A percentile compares a stretch with the other conserved stretches of the same genome.
These are phyloP conservation scores for Inonotus obliquus DNA, from an alignment of 1,284 basidiomycete species.

Conservation along the genomic window DNA sequence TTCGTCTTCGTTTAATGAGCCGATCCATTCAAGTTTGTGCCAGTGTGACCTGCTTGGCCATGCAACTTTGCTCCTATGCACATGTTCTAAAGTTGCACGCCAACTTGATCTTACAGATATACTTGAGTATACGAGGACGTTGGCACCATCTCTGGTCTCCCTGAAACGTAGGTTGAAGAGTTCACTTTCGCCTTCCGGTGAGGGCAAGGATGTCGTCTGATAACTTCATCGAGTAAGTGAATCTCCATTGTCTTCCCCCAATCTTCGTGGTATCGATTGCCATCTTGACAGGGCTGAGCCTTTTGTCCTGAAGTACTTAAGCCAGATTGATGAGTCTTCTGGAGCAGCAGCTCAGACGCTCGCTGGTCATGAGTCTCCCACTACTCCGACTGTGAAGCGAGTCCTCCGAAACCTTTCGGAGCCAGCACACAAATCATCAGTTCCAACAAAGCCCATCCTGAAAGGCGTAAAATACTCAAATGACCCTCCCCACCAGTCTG, in stretches of 20 bases:
- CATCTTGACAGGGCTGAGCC: neutral
- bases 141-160: neutral
- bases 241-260: neutral
- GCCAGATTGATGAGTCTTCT: neutral
- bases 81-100: neutral
- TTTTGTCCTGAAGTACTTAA: conserved; percentile 2
- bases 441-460: conserved; percentile 4
- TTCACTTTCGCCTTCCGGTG: neutral
- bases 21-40: neutral
- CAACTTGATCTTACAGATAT: conserved; percentile 1
- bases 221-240: neutral
- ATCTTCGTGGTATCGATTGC: neutral
- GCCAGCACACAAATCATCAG: conserved; percentile 1
- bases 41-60: neutral
- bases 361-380: neutral
- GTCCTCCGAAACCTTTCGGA: conserved; percentile 3
- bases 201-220: neutral
- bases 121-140: neutral
- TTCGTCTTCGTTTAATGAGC: neutral
- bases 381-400: neutral
- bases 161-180: neutral
- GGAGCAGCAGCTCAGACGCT: neutral
- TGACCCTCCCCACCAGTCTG: neutral
- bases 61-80: neutral
- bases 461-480: neutral